Evolutionary conservation across 2,329 filamentous ascomycete genomes (phyloP), one percentile per base, ranked within the genome.

Genomic region (Myrmaecium sp.): DNA sequence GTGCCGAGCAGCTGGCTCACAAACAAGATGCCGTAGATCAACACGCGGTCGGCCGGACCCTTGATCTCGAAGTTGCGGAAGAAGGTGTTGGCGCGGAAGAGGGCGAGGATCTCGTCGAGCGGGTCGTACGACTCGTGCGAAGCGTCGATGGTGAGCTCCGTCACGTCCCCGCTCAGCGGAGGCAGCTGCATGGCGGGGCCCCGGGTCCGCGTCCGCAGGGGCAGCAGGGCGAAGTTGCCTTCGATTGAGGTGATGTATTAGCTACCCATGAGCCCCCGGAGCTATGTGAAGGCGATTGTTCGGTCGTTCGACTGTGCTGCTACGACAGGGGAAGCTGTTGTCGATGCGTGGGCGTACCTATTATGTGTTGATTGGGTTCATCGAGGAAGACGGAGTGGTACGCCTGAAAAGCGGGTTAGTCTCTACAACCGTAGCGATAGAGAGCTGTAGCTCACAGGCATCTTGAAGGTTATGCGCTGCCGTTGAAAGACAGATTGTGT

Each of bases 41-140:
- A 66, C 46, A 95, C 72, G 21, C 89, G 70, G 57, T 98, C 89
- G 31, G 89, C 86, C 14, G 82, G 79, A 9, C 89, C 89, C 58
- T 93, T 86, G 61, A 95, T 92, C 64, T 95, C 89, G 46, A 98
- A 98, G 66, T 95, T 98, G 46, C 89, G 79, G 67, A 95, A 98
- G 57, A 98, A 86, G 33, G 86, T 94, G 63, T 98, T 95, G 44
- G 89, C 86, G 37, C 89, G 81, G 67, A 95, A 98, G 26, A 95
- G 69, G 8, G 75, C 68, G 29, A 98, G 68, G 27, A 91, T 74
- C 62, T 98, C 89, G 58, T 98, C 89, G 29, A 95, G 69, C 35
- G 89, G 80, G 60, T 98, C 89, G 64, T 95, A 95, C 46, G 78
- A 84, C 54, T 93, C 82, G 54, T 72, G 75, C 52, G 89, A 81